phyloP scores from a whole-genome alignment of 1,284 basidiomycete genomes.

The Bjerkandera adusta region DNA sequence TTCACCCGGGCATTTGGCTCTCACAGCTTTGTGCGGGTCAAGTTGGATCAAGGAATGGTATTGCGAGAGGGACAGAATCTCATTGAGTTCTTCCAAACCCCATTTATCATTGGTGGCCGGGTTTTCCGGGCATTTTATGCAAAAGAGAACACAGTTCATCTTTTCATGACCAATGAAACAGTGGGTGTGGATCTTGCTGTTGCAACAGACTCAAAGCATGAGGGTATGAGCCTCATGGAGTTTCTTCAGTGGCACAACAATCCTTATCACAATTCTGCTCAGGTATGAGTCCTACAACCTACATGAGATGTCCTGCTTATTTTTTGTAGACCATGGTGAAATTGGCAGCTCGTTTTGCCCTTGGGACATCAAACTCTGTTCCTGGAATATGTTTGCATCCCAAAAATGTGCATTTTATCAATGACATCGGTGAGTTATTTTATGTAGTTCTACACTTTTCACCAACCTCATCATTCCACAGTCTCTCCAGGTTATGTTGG shows the following conservation, averaged over 20 bases:
- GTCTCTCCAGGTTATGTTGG: conserved; percentile 19
- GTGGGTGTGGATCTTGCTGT: conserved; percentile 8
- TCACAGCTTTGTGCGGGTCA: conserved; percentile 33
- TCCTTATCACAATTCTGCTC: conserved; percentile 9
- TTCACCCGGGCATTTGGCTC: conserved; percentile 42
- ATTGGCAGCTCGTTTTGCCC: conserved; percentile 16
- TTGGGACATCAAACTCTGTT: conserved; percentile 18
- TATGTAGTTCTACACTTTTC: background rate
- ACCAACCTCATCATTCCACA: conserved; percentile 5
- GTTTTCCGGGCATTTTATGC: conserved; percentile 41
- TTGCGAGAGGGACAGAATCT: conserved; percentile 17
- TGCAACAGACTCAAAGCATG: background rate
- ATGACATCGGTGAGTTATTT: conserved; percentile 13
- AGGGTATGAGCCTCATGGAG: conserved; percentile 6
- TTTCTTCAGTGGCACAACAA: conserved; percentile 17
- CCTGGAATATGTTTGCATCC: conserved; percentile 11
- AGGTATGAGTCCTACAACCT: conserved; percentile 10
- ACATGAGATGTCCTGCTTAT: background rate
- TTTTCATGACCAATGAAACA: conserved; percentile 36
- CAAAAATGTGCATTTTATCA: conserved; percentile 3
- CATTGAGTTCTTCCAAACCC: conserved; percentile 28
- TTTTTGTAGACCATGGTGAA: conserved; percentile 16
- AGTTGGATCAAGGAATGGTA: conserved; percentile 25
- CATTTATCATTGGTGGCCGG: conserved; percentile 33
- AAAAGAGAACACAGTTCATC: conserved; percentile 34